Conservation (phyloP, 306 rosid genomes). For the Hippophae rhamnoides region DNA sequence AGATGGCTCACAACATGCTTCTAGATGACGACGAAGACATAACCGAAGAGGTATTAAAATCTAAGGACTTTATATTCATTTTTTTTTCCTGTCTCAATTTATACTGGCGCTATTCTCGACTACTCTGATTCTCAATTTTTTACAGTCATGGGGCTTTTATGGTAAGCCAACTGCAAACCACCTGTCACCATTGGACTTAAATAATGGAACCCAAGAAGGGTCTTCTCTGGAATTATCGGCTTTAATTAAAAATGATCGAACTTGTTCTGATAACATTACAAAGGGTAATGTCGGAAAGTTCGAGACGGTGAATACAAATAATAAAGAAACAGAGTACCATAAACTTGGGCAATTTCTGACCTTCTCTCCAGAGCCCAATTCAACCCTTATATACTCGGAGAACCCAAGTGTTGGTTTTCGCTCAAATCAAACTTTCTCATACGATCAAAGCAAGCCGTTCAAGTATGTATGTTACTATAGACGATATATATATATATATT, state of each 20-base stretch:
- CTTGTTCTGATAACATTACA: neutral
- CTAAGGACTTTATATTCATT: too few relatives aligned
- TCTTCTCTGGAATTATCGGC: constrained; percentile 30
- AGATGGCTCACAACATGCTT: constrained; percentile 43
- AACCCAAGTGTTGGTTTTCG: constrained; percentile 6
- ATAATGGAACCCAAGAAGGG: constrained; percentile 40
- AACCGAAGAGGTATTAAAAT: constrained; percentile 26
- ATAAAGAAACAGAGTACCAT: constrained; percentile 4
- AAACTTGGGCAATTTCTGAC: neutral
- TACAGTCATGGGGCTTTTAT: constrained; percentile 36
- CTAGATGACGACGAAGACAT: constrained; percentile 23
- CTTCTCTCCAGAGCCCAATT: constrained; percentile 3
- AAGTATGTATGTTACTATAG: constrained; percentile 21
- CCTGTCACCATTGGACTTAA: constrained; percentile 41
- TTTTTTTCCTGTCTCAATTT: too few relatives aligned
- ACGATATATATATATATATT: neutral
- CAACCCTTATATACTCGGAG: constrained; percentile 9
- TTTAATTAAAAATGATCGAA: too few relatives aligned
- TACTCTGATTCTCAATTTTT: neutral
- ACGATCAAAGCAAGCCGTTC: constrained; percentile 36
- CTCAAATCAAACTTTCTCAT: constrained; percentile 20
- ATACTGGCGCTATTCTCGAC: too few relatives aligned
- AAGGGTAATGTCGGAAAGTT: constrained; percentile 17
- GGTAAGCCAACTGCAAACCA: constrained; percentile 21
- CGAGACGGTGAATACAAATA: constrained; percentile 33